Conservation (phyloP, 225 moss, liverwort and hornwort genomes). For the Bryoerythrophyllum caledonicum region DNA sequence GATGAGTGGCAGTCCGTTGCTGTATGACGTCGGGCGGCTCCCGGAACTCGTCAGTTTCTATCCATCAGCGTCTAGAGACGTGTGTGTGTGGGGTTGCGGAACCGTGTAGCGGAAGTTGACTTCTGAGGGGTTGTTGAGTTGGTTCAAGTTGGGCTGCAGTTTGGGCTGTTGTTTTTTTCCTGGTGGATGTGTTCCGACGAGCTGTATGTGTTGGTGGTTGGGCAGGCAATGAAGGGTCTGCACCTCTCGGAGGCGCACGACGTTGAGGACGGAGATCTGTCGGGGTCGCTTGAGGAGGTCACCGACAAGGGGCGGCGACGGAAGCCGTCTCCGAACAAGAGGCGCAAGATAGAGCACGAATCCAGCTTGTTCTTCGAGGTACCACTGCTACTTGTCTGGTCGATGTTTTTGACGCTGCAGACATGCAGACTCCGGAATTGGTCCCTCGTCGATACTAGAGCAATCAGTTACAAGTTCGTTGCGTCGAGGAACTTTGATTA, state of each 20-base stretch:
- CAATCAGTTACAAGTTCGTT: not conserved
- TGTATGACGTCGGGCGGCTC: slow-evolving; percentile 6
- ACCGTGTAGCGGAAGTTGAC: not conserved
- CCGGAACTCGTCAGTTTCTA: not conserved
- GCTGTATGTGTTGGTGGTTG: slow-evolving; percentile 27
- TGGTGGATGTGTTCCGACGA: not conserved
- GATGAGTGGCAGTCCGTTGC: not conserved
- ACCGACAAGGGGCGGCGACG: slow-evolving; percentile 24
- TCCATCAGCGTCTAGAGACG: not conserved
- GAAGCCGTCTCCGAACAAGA: slow-evolving; percentile 27
- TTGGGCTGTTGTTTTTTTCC: not conserved
- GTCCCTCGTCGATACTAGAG: no score
- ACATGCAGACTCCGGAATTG: slow-evolving; percentile 3
- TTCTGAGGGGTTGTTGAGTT: not conserved
- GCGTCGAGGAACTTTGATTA: not conserved
- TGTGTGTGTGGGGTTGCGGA: not conserved
- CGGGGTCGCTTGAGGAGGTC: slow-evolving; percentile 4
- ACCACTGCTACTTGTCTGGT: not conserved
- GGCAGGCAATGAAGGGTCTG: slow-evolving; percentile 26
- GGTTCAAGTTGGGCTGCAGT: not conserved
- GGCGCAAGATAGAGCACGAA: slow-evolving; percentile 46
- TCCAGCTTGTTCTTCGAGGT: slow-evolving; percentile 39
- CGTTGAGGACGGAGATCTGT: slow-evolving; percentile 18
- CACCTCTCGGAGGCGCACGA: slow-evolving; percentile 26
- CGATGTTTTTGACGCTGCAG: not conserved